Base-by-base conservation (phyloP, 2,329 filamentous ascomycete genomes). In the Nigrograna mackinnonii region DNA sequence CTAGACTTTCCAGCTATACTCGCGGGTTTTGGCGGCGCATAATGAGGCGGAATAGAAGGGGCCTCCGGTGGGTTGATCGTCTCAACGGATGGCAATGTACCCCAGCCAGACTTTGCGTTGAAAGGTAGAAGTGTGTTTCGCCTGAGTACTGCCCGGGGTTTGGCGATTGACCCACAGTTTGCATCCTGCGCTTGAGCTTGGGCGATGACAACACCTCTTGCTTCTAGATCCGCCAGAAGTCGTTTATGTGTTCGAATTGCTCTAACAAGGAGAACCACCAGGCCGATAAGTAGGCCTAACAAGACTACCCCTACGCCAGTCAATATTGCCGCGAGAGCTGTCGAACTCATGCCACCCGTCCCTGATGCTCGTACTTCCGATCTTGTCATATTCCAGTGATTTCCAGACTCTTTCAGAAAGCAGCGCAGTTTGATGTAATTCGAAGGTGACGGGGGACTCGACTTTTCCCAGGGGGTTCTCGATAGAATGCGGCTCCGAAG, bases 61-160 rank as follows among this genome's bases (percentile, higher is more conserved):
- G 54, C 40, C 14, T 60, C 49, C 13, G 47, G 30, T 4, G 50
- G 51, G n/a, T 49, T 43, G 37, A 67, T 54, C 0, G 57, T 61
- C 30, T 74, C 71, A n/a, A 62, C 58, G 1, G 72, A 75, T 9
- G 58, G 58, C 7, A 75, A 51, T 35, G 68, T 54, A 13, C 62
- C 69, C 72, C 72, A 76, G 26, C 68, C 70, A 12, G 60, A 61
- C 32, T 60, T 61, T 2, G 58, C 50, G 33, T 66, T 64, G 55
- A 66, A 69, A 2, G 64, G 61, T 3, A 67, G 47, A 11, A 64
- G 46, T 3, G 56, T 60, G 33, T 58, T 65, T 24, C 64, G 60
- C 43, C 59, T 55, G 5, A 67, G 46, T 1, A 65, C 58, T 28
- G 57, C 45, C 40, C 62, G 64, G n/a, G 64, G 64, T 37, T 50